Evolutionary conservation across 768 basidiomycete genomes (phyloP).

Genomic region (Phaffia tasmanica): DNA sequence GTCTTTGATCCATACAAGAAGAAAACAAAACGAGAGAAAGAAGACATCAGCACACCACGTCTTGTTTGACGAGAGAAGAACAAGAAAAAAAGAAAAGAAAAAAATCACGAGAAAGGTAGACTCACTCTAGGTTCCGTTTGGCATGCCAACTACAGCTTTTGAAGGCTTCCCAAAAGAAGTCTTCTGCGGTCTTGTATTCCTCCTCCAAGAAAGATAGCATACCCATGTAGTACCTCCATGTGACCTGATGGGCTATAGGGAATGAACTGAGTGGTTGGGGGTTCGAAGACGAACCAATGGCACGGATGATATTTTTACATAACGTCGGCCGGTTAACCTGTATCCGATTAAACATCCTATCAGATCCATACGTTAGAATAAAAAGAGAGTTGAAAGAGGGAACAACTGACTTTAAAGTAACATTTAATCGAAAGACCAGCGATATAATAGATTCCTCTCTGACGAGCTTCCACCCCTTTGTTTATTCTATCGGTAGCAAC

Average conservation of each 20-base stretch:
- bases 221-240: constrained; percentile 87
- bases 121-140: constrained; percentile 71
- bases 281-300: constrained; percentile 71
- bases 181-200: constrained; percentile 79
- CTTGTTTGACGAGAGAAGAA: too few species aligned
- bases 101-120: constrained; percentile 8
- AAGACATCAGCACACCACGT: too few species aligned
- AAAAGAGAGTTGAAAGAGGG: not conserved
- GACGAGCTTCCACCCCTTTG: constrained; percentile 47
- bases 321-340: constrained; percentile 85
- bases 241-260: constrained; percentile 65
- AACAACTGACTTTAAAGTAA: constrained; percentile 69
- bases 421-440: constrained; percentile 83
- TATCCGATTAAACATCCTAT: not conserved
- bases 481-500: constrained; percentile 70
- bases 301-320: constrained; percentile 81
- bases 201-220: constrained; percentile 90
- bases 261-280: constrained; percentile 65
- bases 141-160: constrained; percentile 64
- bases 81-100: not conserved
- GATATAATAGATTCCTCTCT: constrained; percentile 89
- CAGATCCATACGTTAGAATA: not conserved
- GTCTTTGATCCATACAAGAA: constrained; percentile 43
- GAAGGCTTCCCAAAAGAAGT: constrained; percentile 67
- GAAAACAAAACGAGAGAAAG: constrained; percentile 7